Base-by-base conservation (phyloP, 163 green algal genomes). In the Scenedesmus sp. region DNA sequence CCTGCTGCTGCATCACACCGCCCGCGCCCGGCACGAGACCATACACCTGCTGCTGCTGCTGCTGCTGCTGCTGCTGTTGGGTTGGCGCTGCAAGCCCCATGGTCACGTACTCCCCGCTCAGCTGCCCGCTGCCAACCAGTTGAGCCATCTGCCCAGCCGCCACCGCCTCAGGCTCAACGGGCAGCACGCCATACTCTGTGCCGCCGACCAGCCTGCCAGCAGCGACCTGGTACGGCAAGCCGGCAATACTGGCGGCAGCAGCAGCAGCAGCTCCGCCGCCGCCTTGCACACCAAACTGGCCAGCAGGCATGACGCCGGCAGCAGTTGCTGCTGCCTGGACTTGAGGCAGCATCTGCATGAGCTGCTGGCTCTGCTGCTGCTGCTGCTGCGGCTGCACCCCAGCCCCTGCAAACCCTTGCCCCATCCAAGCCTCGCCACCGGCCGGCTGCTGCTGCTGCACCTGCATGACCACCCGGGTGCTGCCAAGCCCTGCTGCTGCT, bases 1-100 rank as follows among this genome's bases (percentile, higher is more conserved):
- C 82, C 33, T 73, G 51, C 82, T 87, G 82, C 82, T 72, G 82
- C 59, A 35, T 76, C 6, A 35, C 24, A 12, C 53, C 40, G n/a
- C 40, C 30, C 4, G 33, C 33, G 33, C 56, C 56, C 3, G 84
- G 22, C 59, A 65, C 20, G 5, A 80, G 26, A 40, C 33, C 83
- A 56, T 53, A 88, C 59, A 76, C 33, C 83, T 88, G 83, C 56
- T 53, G 40, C 33, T 87, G 53, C 82, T 87, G 56, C 83, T 88
- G 83, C 49, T 81, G 46, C 24, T 56, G 40, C n/a, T n/a, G n/a
- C n/a, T n/a, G n/a, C n/a, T n/a, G n/a, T n/a, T n/a, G n/a, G 5
- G 82, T 20, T 33, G 82, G 44, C 24, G 44, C 51, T 16, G 83
- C 83, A 20, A 88, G 35, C 35, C 35, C 18, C 37, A 81, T 7